Base-by-base conservation (phyloP, 1,139 yeast species). In the Meyerozyma elateridarum region DNA sequence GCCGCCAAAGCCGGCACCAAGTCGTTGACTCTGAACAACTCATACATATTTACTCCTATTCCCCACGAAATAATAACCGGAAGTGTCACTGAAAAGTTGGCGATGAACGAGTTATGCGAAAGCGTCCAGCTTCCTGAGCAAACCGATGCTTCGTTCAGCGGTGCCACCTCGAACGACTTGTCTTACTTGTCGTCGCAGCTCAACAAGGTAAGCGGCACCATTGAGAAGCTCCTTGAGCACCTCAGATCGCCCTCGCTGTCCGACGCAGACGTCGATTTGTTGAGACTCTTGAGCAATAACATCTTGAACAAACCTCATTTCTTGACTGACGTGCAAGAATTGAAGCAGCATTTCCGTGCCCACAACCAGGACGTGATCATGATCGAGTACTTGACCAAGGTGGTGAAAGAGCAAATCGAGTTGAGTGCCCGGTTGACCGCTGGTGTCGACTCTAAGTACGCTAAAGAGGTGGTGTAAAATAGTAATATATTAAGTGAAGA, bases 321-420 rank as follows among this genome's bases (percentile, higher is more conserved):
- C 37, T 73, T 80, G 41, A 63, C 76, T 37, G 75, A 82, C 46
- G 52, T 75, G 38, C 77, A 73, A 20, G 71, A 67, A 30, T 70
- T 84, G 46, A 78, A 74, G 49, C 63, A 66, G 44, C 71, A 79
- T 43, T 79, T 85, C 70, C 76, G 76, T 50, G 72, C 76, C 35
- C 89, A 85, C 56, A 69, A 81, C 53, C 89, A 85, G 59, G 95
- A 87, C 52, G 80, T 87, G 28, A 72, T 84, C 42, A 79, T 85
- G 80, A 75, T 87, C 44, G 93, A 85, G 51, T 84, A 80, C 54
- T 71, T 87, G 61, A 83, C 95, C 38, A 79, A 82, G 51, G 85
- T 93, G 33, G 80, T 87, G 48, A 84, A 83, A 64, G 85, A 88
- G 43, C 96, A 87, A 62, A 73, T 85, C 44, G 91, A 83, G 52